phyloP scores from a whole-genome alignment of 345 rosid species.

The Arabidopsis thaliana region TAIR10.1 NC_003074.8:7967001-7967500 shows the following conservation, averaged over 20 bases:
- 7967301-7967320: neutral
- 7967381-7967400: neutral
- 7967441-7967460: neutral
- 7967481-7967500: neutral
- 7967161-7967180: neutral
- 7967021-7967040: constrained; percentile 29
- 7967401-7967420: neutral
- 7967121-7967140: constrained; percentile 28
- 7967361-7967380: constrained; percentile 15
- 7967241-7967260: neutral
- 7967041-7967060: constrained; percentile 21
- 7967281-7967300: neutral
- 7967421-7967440: constrained; percentile 11
- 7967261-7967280: neutral
- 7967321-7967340: constrained; percentile 13
- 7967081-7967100: constrained; percentile 27
- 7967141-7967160: neutral
- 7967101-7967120: constrained; percentile 11
- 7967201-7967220: constrained; percentile 11
- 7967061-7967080: constrained; percentile 19
- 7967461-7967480: constrained; percentile 7
- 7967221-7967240: constrained; percentile 1
- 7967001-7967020: constrained; percentile 37
- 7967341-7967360: constrained; percentile 1
- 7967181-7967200: neutral